A percentile compares a stretch with the other conserved stretches of the same genome.
These are phyloP conservation scores for Hylodesmum podocarpum DNA, from an alignment of 306 rosid genomes.

Conservation along the genomic window DNA sequence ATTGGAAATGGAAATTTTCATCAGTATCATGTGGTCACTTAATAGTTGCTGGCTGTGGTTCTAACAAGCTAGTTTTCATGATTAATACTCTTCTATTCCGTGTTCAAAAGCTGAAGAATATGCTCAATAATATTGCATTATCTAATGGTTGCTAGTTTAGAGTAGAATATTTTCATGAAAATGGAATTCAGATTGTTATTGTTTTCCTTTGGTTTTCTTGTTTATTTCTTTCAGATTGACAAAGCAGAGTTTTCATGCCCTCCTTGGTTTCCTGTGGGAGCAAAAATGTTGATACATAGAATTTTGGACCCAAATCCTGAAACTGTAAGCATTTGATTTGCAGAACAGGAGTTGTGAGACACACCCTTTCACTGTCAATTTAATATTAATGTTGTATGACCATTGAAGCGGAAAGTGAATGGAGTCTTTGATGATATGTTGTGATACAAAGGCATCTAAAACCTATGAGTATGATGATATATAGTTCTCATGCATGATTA, in stretches of 20 bases:
- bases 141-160: slow-evolving; percentile 5
- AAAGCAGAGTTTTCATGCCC: slow-evolving; percentile 82
- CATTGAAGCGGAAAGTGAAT: slow-evolving; percentile 20
- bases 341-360: slow-evolving; percentile 11
- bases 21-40: slow-evolving; percentile 1
- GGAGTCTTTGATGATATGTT: slow-evolving; percentile 17
- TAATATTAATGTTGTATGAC: neutral
- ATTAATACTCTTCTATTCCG: neutral
- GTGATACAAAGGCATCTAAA: slow-evolving; percentile 10
- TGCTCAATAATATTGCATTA: neutral
- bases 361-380: neutral
- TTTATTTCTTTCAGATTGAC: slow-evolving; percentile 54
- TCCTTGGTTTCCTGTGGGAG: slow-evolving; percentile 83
- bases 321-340: slow-evolving; percentile 54
- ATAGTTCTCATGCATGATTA: neutral
- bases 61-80: neutral
- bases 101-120: neutral
- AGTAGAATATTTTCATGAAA: slow-evolving; percentile 19
- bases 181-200: slow-evolving; percentile 7
- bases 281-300: slow-evolving; percentile 65
- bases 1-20: neutral
- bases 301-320: slow-evolving; percentile 80
- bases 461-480: slow-evolving; percentile 1
- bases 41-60: slow-evolving; percentile 16
- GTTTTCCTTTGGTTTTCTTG: neutral